A percentile compares a stretch with the other conserved stretches of the same genome.
Conservation (phyloP, 2,329 filamentous ascomycete genomes). For the Bipolaris oryzae region DNA sequence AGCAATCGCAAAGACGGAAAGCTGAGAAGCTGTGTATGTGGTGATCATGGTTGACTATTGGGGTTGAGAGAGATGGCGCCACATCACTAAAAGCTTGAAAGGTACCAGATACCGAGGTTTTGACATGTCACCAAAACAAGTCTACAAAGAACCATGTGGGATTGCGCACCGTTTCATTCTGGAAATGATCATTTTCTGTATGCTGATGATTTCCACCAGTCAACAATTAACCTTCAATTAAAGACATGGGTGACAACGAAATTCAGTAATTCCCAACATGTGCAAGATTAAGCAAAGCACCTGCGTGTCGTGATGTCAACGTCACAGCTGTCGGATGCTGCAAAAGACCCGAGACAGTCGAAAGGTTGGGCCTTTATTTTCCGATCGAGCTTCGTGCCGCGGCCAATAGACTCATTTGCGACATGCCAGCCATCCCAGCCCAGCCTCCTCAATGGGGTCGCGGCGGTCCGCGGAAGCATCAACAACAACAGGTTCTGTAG, state of each 20-base stretch:
- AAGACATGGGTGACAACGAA: not conserved
- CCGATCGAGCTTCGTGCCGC: conserved; percentile 11
- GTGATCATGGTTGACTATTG: not conserved
- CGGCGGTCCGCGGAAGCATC: conserved; percentile 11
- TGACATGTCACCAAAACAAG: not conserved
- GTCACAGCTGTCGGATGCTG: conserved; percentile 2
- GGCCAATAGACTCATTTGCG: conserved; percentile 13
- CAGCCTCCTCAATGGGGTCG: conserved; percentile 6
- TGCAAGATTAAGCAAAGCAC: not conserved
- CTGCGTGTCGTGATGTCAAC: not conserved
- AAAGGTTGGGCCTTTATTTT: conserved; percentile 1
- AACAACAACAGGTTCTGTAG: conserved; percentile 15
- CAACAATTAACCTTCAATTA: not conserved
- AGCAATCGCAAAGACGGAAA: conserved; percentile 7
- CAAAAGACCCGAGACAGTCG: not conserved
- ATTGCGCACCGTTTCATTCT: not conserved
- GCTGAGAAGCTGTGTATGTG: not conserved
- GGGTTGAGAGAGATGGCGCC: not conserved
- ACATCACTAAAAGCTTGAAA: not conserved
- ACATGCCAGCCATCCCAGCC: conserved; percentile 7
- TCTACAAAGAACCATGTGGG: not conserved
- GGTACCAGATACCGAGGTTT: not conserved
- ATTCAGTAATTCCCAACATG: not conserved
- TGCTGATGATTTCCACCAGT: not conserved
- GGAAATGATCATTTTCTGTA: not conserved